Percentiles rank a stretch among this genome's conserved stretches.
Evolutionary conservation across 2,329 filamentous ascomycete genomes (phyloP).

Genomic region (Venturia pyrina): DNA sequence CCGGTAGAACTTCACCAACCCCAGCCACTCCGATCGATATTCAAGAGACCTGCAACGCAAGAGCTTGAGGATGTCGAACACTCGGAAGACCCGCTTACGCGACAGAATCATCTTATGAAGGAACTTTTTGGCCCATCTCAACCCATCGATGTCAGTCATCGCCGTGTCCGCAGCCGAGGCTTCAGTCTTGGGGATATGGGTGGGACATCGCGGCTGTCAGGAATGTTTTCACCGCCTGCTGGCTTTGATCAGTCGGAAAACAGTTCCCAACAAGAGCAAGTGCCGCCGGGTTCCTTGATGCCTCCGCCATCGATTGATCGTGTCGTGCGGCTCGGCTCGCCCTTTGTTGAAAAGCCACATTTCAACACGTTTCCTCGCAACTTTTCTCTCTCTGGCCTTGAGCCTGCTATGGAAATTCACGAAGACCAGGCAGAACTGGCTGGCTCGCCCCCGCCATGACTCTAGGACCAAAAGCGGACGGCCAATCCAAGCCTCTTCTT

Average conservation of each 20-base stretch:
- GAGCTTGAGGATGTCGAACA: constrained; percentile 43
- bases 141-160: constrained; percentile 37
- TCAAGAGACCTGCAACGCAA: constrained; percentile 49
- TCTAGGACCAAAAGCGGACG: background rate
- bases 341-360: constrained; percentile 31
- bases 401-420: constrained; percentile 9
- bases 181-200: constrained; percentile 50
- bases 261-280: background rate
- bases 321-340: constrained; percentile 36
- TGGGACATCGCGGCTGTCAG: constrained; percentile 39
- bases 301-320: constrained; percentile 28
- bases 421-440: constrained; percentile 4
- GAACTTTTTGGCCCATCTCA: constrained; percentile 30
- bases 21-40: constrained; percentile 39
- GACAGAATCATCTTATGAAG: constrained; percentile 26
- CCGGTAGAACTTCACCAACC: constrained; percentile 46
- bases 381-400: constrained; percentile 17
- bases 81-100: constrained; percentile 32
- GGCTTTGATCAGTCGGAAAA: constrained; percentile 20
- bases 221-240: constrained; percentile 43
- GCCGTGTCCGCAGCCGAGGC: constrained; percentile 49
- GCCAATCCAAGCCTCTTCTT: background rate
- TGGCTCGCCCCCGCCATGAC: background rate
- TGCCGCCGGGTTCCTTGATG: constrained; percentile 18
- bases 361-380: constrained; percentile 36